A percentile compares a stretch with the other conserved stretches of the same genome.
These are phyloP conservation scores for Mycena maculata DNA, from an alignment of 768 basidiomycete genomes.

Conservation along the genomic window DNA sequence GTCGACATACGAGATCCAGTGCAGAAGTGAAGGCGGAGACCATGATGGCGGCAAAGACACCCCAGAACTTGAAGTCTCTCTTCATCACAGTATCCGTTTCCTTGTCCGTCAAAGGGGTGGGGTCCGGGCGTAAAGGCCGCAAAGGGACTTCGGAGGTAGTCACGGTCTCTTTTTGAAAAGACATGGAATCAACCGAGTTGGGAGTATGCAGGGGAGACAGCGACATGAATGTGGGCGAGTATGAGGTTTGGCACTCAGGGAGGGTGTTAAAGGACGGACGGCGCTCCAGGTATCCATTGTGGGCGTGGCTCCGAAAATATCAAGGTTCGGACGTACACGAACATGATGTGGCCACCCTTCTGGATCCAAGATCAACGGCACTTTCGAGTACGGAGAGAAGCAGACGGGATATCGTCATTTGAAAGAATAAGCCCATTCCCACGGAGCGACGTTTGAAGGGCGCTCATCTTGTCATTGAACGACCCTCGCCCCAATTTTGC, in stretches of 20 bases:
- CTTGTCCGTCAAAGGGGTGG: neutral
- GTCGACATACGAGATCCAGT: neutral
- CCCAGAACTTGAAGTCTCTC: slow-evolving; percentile 7
- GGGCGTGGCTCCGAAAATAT: too few relatives aligned
- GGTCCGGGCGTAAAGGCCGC: neutral
- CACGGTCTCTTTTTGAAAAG: neutral
- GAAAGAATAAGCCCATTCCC: too few relatives aligned
- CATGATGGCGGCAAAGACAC: slow-evolving; percentile 9
- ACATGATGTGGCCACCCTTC: too few relatives aligned
- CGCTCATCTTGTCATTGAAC: too few relatives aligned
- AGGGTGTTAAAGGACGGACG: too few relatives aligned
- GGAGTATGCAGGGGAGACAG: neutral
- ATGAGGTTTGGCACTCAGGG: neutral
- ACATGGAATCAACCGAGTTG: neutral
- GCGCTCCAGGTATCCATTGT: too few relatives aligned
- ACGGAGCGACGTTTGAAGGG: too few relatives aligned
- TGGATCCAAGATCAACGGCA: too few relatives aligned
- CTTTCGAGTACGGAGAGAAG: too few relatives aligned
- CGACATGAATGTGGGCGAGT: neutral
- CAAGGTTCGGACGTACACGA: too few relatives aligned
- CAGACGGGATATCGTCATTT: too few relatives aligned
- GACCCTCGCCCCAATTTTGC: too few relatives aligned
- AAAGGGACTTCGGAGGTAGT: neutral
- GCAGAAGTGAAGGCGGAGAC: slow-evolving; percentile 11
- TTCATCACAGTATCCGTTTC: neutral